Evolutionary conservation across 2,329 filamentous ascomycete species (phyloP), one percentile per base, ranked within the genome.

Genomic region (Paramyrothecium roridum): DNA sequence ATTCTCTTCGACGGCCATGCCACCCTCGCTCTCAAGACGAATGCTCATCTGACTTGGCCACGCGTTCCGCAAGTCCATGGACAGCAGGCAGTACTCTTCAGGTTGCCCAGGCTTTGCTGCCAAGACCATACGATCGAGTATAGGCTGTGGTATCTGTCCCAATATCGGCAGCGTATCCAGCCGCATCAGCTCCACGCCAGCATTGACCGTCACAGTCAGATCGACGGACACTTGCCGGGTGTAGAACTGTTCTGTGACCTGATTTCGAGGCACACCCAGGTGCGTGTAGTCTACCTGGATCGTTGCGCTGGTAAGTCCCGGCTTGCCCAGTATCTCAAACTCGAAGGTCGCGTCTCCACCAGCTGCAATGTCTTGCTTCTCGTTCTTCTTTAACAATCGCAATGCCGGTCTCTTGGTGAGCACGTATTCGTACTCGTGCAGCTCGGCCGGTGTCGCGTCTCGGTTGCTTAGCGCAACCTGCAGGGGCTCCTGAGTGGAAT

Each of bases 281-380:
- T 89, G 81, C 3, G 90, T 90, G 68, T 96, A 97, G 71, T 96
- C 90, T 56, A 96, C 85, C 63, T 96, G 89, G 17, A 96, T 86
- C 3, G 85, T 81, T 0, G 88, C 92, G 58, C 85, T 85, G 8
- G 90, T 93, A 43, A 97, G 78, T 0, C 92, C 92, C 10, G 92
- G 88, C 65, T 93, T 93, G 50, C 93, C 93, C 20, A 93, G 78
- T 16, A 97, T 86, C 69, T 96, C 90, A 61, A 97, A 87, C 13
- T 89, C 85, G 64, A 96, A 95, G 0, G 83, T 88, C 13, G 84
- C 82, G 48, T 84, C 86, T 48, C 81, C 79, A 1, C 87, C 86
- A 6, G 92, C 84, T 3, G 79, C 76, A 56, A 96, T 93, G 52
- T 79, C 83, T 49, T 80, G 76, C 56, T 76, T 75, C 50, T 80